phyloP scores from a whole-genome alignment of 177 flowering plant species.

The Vitis hybrid region DNA sequence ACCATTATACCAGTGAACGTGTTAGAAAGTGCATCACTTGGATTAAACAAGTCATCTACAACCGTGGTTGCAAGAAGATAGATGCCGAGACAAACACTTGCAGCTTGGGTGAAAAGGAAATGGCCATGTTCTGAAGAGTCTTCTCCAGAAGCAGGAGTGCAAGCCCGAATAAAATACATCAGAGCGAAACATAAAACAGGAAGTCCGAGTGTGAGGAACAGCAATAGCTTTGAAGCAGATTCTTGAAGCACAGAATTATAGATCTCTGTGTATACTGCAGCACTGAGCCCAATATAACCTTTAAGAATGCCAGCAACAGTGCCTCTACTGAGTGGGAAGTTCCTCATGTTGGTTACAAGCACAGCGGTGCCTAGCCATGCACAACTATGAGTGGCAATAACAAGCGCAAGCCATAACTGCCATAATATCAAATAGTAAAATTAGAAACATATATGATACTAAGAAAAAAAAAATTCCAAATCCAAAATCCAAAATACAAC shows the following conservation, averaged over 20 bases:
- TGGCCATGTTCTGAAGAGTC: constrained; percentile 32
- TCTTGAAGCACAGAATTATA: constrained; percentile 23
- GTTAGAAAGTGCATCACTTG: constrained; percentile 19
- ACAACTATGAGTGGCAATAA: constrained; percentile 34
- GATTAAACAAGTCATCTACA: constrained; percentile 8
- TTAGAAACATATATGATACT: neutral
- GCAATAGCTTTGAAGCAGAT: constrained; percentile 28
- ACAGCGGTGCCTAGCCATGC: constrained; percentile 41
- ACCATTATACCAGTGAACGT: constrained; percentile 24
- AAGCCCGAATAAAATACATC: constrained; percentile 37
- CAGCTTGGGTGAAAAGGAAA: constrained; percentile 15
- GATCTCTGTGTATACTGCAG: constrained; percentile 36
- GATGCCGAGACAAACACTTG: neutral
- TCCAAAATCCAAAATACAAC: neutral
- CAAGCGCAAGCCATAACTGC: constrained; percentile 36
- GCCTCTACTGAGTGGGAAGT: constrained; percentile 46
- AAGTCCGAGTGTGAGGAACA: constrained; percentile 31
- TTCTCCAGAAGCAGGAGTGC: constrained; percentile 40
- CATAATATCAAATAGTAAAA: constrained; percentile 3
- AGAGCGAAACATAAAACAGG: constrained; percentile 24
- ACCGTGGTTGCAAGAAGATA: constrained; percentile 12
- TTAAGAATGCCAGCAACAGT: constrained; percentile 45
- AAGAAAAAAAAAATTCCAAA: neutral
- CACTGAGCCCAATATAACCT: constrained; percentile 38
- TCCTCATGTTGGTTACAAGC: constrained; percentile 49